Conservation (phyloP, 2,329 filamentous ascomycete genomes). For the Lecanoromycetidae sp. region DNA sequence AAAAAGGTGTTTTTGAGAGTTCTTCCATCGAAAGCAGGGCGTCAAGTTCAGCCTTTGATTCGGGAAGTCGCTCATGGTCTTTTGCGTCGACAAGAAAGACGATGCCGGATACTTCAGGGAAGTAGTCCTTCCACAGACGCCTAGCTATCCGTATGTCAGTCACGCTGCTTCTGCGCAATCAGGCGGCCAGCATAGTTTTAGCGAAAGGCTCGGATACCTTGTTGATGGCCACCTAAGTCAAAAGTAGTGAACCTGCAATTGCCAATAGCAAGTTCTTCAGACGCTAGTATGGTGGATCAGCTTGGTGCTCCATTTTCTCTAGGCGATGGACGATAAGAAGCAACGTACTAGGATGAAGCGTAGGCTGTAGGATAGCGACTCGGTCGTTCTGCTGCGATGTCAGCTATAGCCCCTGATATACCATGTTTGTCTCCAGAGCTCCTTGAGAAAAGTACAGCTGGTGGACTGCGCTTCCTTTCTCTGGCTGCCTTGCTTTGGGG, state of each 20-base stretch:
- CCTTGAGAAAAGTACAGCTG: too few species aligned
- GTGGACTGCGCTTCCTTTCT: too few species aligned
- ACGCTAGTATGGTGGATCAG: slow-evolving; percentile 35
- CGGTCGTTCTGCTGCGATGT: slow-evolving; percentile 73
- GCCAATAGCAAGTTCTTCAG: slow-evolving; percentile 84
- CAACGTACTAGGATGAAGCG: slow-evolving; percentile 59
- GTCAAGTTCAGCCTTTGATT: slow-evolving; percentile 95
- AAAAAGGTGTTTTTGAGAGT: slow-evolving; percentile 85
- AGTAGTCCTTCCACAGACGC: slow-evolving; percentile 93
- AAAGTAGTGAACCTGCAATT: slow-evolving; percentile 93
- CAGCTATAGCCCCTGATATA: too few species aligned
- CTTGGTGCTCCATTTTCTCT: neutral
- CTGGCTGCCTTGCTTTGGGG: too few species aligned
- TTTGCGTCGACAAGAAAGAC: slow-evolving; percentile 94
- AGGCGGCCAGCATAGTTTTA: neutral
- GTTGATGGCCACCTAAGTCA: slow-evolving; percentile 85
- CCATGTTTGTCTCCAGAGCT: too few species aligned
- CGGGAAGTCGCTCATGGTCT: slow-evolving; percentile 85
- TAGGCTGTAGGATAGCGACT: slow-evolving; percentile 81
- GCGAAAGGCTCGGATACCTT: slow-evolving; percentile 32
- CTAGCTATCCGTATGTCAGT: slow-evolving; percentile 42
- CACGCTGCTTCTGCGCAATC: neutral
- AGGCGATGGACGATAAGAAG: neutral
- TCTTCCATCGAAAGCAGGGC: slow-evolving; percentile 95
- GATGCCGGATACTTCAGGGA: slow-evolving; percentile 91